Evolutionary conservation across 2,329 filamentous ascomycete species (phyloP), one percentile per base, ranked within the genome.

Genomic region (Colletotrichum tropicicola): DNA sequence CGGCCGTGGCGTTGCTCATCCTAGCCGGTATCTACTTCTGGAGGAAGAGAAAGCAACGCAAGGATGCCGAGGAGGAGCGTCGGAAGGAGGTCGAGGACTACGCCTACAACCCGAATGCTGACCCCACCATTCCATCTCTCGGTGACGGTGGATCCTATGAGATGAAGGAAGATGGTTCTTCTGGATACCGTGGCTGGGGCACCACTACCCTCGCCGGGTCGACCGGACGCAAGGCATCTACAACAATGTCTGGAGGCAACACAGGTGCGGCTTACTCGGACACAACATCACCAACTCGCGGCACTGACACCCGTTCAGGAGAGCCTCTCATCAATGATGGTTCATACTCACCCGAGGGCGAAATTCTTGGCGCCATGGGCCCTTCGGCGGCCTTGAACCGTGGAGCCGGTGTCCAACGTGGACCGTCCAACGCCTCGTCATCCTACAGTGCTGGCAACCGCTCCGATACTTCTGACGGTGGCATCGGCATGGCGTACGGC

Each of bases 61-160:
- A 93, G 82, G 88, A 89, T 68, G 92, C 91, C 13, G 93, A 96
- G 74, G 96, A 98, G 75, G 89, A 94, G 72, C 89, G 96, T 53
- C 89, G 94, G 68, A 98, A 98, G 81, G 96, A 99, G 79, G 94
- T 98, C 10, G 95, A 98, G 77, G 96, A 98, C 75, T 98, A 98
- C 76, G 91, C 92, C 30, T 98, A 94, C 83, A 98, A 98, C 77
- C 96, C 96, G n/a, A 98, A 98, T 79, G 91, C 94, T 65, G 94
- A 98, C 74, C 93, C 94, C 1, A 93, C 92, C 1, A 83, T 97
- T 12, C 86, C 80, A 6, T 80, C 81, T 10, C 76, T 86, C 12
- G 82, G 79, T 12, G 75, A 77, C 39, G 87, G 86, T 57, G 85
- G 85, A 56, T 80, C 85, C 43, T 89, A 89, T 70, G 89, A 95